A percentile compares a stretch with the other conserved stretches of the same genome.
Evolutionary conservation across 176 grass and related monocot genomes (phyloP).

Genomic region (Rhynchospora tenuis): DNA sequence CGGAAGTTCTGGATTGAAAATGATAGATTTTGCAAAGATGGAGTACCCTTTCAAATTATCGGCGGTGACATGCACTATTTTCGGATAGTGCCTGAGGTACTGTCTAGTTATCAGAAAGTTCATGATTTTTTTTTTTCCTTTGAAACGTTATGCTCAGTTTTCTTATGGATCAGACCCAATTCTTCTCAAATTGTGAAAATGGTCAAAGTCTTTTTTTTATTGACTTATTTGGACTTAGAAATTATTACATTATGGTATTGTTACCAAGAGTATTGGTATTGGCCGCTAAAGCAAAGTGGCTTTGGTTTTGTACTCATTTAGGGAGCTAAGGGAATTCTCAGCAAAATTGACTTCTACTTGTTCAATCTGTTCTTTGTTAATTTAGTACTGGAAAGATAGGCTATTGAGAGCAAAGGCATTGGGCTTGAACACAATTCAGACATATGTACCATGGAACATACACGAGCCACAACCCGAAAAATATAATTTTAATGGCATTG

Average conservation of each 20-base stretch:
- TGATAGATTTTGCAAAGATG: conserved; percentile 80
- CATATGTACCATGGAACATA: conserved; percentile 93
- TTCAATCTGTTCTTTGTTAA: not conserved
- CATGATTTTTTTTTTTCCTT: not conserved
- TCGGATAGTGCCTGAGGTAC: conserved; percentile 84
- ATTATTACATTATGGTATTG: not conserved
- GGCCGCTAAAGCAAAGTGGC: not conserved
- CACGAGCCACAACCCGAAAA: conserved; percentile 61
- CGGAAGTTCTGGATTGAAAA: conserved; percentile 65
- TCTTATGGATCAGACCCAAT: not conserved
- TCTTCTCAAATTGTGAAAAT: not conserved
- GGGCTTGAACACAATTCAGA: conserved; percentile 90
- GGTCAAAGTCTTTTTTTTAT: not conserved
- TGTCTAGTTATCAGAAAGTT: not conserved
- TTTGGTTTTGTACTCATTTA: not conserved
- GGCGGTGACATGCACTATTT: conserved; percentile 93
- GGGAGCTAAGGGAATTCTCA: not conserved
- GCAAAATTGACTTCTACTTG: not conserved
- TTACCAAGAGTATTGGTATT: not conserved
- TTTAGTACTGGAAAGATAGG: conserved; percentile 91
- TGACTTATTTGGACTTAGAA: not conserved
- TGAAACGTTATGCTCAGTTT: not conserved
- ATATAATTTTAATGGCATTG: conserved; percentile 61
- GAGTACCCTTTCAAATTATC: conserved; percentile 63
- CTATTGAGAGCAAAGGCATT: conserved; percentile 82